Conservation (phyloP, 805 yeast genomes). For the Candida sithepensis region DNA sequence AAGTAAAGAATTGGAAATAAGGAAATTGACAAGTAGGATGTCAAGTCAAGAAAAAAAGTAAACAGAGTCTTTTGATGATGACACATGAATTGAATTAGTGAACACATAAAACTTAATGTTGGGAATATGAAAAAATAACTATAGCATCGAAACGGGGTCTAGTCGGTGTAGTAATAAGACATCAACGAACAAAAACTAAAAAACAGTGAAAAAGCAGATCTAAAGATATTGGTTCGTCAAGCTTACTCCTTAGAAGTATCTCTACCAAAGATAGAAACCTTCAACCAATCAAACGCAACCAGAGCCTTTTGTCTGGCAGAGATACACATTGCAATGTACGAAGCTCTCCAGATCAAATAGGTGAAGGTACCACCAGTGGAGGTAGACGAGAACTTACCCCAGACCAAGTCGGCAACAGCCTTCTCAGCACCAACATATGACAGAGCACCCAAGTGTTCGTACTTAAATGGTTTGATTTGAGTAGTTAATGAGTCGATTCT, state of each 20-base stretch:
- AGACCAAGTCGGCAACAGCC: slow-evolving; percentile 55
- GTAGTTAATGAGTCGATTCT: slow-evolving; percentile 35
- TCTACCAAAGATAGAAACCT: slow-evolving; percentile 50
- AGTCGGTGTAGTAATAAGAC: neutral
- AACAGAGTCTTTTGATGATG: neutral
- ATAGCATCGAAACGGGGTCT: neutral
- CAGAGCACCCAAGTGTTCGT: slow-evolving; percentile 51
- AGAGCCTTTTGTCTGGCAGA: slow-evolving; percentile 49
- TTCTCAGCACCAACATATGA: slow-evolving; percentile 55
- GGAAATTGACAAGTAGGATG: neutral
- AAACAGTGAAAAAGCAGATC: neutral
- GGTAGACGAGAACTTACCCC: slow-evolving; percentile 48
- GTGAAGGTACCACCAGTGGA: slow-evolving; percentile 53
- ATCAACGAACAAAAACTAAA: neutral
- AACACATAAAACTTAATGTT: neutral
- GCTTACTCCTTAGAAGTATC: slow-evolving; percentile 48
- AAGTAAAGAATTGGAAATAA: neutral
- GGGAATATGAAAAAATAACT: neutral
- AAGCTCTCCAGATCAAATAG: slow-evolving; percentile 53
- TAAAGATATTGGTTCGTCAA: neutral
- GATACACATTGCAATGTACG: slow-evolving; percentile 52
- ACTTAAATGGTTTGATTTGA: slow-evolving; percentile 35
- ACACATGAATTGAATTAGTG: neutral
- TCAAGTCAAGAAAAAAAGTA: neutral
- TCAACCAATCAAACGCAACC: slow-evolving; percentile 50